Evolutionary conservation across 2,329 filamentous ascomycete genomes (phyloP).

Genomic region (Talaromyces sp.): DNA sequence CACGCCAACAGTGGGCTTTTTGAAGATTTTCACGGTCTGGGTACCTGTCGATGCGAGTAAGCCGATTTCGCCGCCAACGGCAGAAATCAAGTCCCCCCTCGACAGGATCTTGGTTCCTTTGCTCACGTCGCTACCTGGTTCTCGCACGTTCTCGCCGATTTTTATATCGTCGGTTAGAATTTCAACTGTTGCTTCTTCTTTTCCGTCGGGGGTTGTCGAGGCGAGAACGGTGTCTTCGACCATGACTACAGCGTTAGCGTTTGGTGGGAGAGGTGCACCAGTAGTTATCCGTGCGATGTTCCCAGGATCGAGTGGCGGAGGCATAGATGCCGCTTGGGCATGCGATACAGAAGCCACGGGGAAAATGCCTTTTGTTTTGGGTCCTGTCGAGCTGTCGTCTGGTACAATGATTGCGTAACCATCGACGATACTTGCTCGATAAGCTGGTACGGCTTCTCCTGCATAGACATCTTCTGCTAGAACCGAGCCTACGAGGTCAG

Average conservation of each 20-base stretch:
- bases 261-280: slow-evolving; percentile 80
- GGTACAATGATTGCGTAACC: slow-evolving; percentile 76
- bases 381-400: slow-evolving; percentile 47
- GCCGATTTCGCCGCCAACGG: slow-evolving; percentile 85
- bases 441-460: slow-evolving; percentile 80
- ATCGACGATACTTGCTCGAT: slow-evolving; percentile 92
- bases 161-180: slow-evolving; percentile 73
- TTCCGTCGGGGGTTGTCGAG: slow-evolving; percentile 69
- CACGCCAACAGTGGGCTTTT: slow-evolving; percentile 73
- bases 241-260: slow-evolving; percentile 90
- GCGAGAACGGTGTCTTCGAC: slow-evolving; percentile 85
- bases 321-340: slow-evolving; percentile 65
- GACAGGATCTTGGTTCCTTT: slow-evolving; percentile 64
- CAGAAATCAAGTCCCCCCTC: slow-evolving; percentile 76
- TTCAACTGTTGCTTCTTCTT: slow-evolving; percentile 82
- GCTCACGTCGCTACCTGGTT: slow-evolving; percentile 81
- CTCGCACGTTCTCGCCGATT: slow-evolving; percentile 80
- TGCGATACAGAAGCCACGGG: slow-evolving; percentile 84
- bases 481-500: slow-evolving; percentile 66
- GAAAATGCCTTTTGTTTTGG: slow-evolving; percentile 68
- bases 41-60: slow-evolving; percentile 81
- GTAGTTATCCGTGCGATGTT: slow-evolving; percentile 89
- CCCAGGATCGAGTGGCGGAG: slow-evolving; percentile 60
- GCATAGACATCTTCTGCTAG: slow-evolving; percentile 79
- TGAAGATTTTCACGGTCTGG: slow-evolving; percentile 64